phyloP scores from a whole-genome alignment of 2,329 filamentous ascomycete species.

The Penicillium sclerotiorum region DNA sequence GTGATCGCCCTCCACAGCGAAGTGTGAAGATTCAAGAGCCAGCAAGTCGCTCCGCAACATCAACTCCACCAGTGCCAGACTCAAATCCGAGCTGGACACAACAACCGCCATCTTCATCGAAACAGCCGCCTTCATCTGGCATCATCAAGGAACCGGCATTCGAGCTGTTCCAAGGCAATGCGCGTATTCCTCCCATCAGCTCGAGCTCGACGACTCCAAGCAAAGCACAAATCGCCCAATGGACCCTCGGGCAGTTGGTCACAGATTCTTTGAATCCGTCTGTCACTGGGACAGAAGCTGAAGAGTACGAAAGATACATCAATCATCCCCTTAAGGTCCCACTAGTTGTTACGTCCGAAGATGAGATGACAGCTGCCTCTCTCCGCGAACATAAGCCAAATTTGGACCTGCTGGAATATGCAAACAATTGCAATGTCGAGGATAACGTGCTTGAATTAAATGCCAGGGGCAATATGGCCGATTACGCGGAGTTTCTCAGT shows the following conservation, averaged over 20 bases:
- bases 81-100: conserved; percentile 32
- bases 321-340: conserved; percentile 86
- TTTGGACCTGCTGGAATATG: conserved; percentile 77
- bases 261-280: conserved; percentile 82
- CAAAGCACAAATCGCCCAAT: conserved; percentile 74
- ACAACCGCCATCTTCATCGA: conserved; percentile 37
- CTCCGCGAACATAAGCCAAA: conserved; percentile 46
- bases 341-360: conserved; percentile 56
- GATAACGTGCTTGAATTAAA: conserved; percentile 48
- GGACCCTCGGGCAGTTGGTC: conserved; percentile 85
- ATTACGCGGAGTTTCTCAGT: conserved; percentile 76
- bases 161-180: conserved; percentile 24
- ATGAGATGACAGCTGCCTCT: conserved; percentile 38
- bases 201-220: conserved; percentile 70
- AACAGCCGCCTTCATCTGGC: conserved; percentile 41
- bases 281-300: conserved; percentile 73
- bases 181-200: conserved; percentile 25
- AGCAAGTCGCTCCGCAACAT: conserved; percentile 43
- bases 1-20: conserved; percentile 57
- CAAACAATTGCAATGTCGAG: conserved; percentile 68
- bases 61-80: conserved; percentile 34
- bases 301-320: conserved; percentile 88
- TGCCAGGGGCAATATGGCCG: conserved; percentile 67
- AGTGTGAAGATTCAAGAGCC: conserved; percentile 71
- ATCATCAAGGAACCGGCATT: conserved; percentile 60